Conservation (phyloP, 2,329 filamentous ascomycete genomes). For the Pseudofabraea citricarpa region DNA sequence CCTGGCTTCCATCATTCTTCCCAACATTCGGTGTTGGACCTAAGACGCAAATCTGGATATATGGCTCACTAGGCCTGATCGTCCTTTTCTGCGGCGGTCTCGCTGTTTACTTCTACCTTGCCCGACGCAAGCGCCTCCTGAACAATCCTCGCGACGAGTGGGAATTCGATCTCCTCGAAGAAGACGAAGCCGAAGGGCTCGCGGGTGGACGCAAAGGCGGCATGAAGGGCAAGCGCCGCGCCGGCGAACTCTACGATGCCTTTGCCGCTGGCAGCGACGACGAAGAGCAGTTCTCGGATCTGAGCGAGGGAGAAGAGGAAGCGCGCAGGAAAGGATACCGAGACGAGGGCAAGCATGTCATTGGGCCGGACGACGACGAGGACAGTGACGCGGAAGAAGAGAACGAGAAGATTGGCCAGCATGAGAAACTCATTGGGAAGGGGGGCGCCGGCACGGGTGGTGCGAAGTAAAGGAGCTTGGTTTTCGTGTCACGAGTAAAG, state of each 20-base stretch:
- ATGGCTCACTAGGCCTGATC: constrained; percentile 79
- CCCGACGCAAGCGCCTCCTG: constrained; percentile 69
- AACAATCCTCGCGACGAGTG: constrained; percentile 78
- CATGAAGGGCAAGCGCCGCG: constrained; percentile 45
- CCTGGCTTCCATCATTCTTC: constrained; percentile 77
- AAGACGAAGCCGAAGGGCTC: constrained; percentile 64
- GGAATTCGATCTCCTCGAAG: constrained; percentile 89
- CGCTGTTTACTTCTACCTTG: constrained; percentile 75
- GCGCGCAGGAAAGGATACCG: constrained; percentile 26
- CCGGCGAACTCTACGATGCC: constrained; percentile 92
- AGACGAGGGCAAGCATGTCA: constrained; percentile 39
- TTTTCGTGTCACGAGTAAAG: too few species aligned
- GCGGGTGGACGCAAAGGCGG: constrained; percentile 41
- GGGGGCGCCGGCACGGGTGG: too few species aligned
- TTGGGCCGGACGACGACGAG: constrained; percentile 41
- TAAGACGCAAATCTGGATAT: constrained; percentile 90
- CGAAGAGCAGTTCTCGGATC: constrained; percentile 39
- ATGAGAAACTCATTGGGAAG: background rate
- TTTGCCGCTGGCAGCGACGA: constrained; percentile 90
- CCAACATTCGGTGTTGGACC: constrained; percentile 87
- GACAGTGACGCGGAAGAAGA: constrained; percentile 18
- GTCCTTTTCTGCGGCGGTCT: constrained; percentile 76
- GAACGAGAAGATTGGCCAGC: constrained; percentile 1
- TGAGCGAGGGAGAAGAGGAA: constrained; percentile 33
- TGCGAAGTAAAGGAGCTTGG: too few species aligned